phyloP scores from a whole-genome alignment of 2,329 filamentous ascomycete genomes.

The Rugonectria rugulosa region DNA sequence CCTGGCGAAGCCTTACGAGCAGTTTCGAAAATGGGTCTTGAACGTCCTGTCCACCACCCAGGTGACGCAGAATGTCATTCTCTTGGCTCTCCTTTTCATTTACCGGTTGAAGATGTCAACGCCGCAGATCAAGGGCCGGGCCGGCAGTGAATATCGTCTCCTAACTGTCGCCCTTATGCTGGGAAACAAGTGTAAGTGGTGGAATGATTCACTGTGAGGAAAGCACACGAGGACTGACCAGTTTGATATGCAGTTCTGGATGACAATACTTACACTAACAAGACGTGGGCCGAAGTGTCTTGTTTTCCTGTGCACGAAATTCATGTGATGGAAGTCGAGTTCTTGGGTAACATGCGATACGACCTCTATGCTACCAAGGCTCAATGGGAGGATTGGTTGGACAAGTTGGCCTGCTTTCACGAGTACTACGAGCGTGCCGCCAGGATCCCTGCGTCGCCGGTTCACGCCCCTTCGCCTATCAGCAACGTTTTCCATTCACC shows the following conservation, averaged over 20 bases:
- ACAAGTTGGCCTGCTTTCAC: constrained; percentile 81
- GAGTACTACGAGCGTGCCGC: constrained; percentile 81
- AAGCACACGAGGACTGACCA: constrained; percentile 35
- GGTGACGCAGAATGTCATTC: constrained; percentile 93
- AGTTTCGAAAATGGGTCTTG: constrained; percentile 93
- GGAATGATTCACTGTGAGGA: background rate
- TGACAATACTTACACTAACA: constrained; percentile 99
- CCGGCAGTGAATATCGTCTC: constrained; percentile 90
- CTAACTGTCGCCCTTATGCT: constrained; percentile 96
- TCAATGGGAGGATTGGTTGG: constrained; percentile 89
- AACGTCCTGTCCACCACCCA: constrained; percentile 92
- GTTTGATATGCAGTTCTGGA: constrained; percentile 72
- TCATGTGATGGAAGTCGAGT: constrained; percentile 99
- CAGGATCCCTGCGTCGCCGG: constrained; percentile 50
- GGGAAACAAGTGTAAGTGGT: constrained; percentile 85
- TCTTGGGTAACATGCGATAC: constrained; percentile 98
- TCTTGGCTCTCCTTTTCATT: constrained; percentile 90
- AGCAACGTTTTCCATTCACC: constrained; percentile 53
- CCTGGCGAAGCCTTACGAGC: constrained; percentile 77
- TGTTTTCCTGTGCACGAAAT: constrained; percentile 94
- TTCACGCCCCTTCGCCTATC: constrained; percentile 51
- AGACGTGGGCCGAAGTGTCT: constrained; percentile 98
- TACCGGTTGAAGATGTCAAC: constrained; percentile 93
- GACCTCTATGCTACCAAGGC: constrained; percentile 85
- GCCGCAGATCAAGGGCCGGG: constrained; percentile 86